Evolutionary conservation across 1,139 yeast species (phyloP).

Genomic region (Martiniozyma asiatica): DNA sequence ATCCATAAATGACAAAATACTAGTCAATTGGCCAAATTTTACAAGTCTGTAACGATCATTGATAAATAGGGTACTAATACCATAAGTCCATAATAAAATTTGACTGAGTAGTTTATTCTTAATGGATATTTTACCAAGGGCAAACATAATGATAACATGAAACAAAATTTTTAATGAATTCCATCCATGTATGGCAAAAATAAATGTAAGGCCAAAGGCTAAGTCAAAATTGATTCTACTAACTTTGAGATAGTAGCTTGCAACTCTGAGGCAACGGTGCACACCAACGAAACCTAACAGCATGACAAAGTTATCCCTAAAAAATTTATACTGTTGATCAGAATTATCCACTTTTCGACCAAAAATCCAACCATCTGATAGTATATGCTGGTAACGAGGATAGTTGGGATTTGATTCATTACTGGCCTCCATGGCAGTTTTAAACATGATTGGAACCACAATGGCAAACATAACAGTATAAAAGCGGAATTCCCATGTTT

Average conservation of each 20-base stretch:
- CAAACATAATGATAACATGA: conserved; percentile 45
- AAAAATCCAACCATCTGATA: conserved; percentile 65
- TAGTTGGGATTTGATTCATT: conserved; percentile 71
- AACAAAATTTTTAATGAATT: conserved; percentile 48
- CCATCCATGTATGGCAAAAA: conserved; percentile 73
- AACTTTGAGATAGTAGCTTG: conserved; percentile 15
- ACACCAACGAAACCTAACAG: conserved; percentile 39
- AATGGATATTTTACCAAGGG: conserved; percentile 31
- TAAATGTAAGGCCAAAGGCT: conserved; percentile 54
- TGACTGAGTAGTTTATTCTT: conserved; percentile 25
- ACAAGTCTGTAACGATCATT: conserved; percentile 57
- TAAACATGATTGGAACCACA: conserved; percentile 72
- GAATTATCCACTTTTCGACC: conserved; percentile 82
- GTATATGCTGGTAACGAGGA: conserved; percentile 42
- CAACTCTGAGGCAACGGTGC: conserved; percentile 43
- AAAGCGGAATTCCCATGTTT: conserved; percentile 56
- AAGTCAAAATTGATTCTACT: conserved; percentile 53
- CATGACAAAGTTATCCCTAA: conserved; percentile 66
- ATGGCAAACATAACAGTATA: conserved; percentile 52
- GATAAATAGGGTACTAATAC: conserved; percentile 60
- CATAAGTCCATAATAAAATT: conserved; percentile 59
- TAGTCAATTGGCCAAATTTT: conserved; percentile 40
- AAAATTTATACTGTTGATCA: conserved; percentile 79
- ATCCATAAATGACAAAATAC: conserved; percentile 45
- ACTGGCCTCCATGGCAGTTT: conserved; percentile 74